phyloP scores from a whole-genome alignment of 176 grass and related monocot genomes.

The Canna indica region DNA sequence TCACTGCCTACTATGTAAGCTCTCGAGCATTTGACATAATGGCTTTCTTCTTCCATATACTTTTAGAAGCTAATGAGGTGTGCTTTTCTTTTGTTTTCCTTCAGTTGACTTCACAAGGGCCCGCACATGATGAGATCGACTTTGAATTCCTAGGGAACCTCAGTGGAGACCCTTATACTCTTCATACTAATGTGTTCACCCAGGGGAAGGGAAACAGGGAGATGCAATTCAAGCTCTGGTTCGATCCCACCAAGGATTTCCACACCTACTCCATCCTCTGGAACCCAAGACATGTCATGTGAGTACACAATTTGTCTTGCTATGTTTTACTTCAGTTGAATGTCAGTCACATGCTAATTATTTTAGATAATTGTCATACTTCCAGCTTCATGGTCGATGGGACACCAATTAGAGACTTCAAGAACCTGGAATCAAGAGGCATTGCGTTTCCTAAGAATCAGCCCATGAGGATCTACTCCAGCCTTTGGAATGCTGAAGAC shows the following conservation, averaged over 20 bases:
- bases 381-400: conserved; percentile 4
- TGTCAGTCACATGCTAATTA: background rate
- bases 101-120: conserved; percentile 1
- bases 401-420: background rate
- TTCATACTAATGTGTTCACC: background rate
- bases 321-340: background rate
- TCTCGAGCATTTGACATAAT: too few relatives aligned
- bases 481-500: conserved; percentile 5
- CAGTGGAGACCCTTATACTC: conserved; percentile 5
- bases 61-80: background rate
- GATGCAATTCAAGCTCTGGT: conserved; percentile 10
- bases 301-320: background rate
- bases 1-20: conserved; percentile 4
- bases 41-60: too few relatives aligned
- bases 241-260: background rate
- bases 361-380: background rate
- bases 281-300: conserved; percentile 9
- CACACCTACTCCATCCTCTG: conserved; percentile 7
- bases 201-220: conserved; percentile 6
- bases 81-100: background rate
- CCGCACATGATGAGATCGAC: background rate
- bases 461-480: conserved; percentile 11
- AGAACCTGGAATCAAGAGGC: conserved; percentile 3
- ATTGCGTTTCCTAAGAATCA: conserved; percentile 7
- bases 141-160: conserved; percentile 4